Evolutionary conservation across 306 rosid genomes (phyloP).

Genomic region (Pyrus communis): DNA sequence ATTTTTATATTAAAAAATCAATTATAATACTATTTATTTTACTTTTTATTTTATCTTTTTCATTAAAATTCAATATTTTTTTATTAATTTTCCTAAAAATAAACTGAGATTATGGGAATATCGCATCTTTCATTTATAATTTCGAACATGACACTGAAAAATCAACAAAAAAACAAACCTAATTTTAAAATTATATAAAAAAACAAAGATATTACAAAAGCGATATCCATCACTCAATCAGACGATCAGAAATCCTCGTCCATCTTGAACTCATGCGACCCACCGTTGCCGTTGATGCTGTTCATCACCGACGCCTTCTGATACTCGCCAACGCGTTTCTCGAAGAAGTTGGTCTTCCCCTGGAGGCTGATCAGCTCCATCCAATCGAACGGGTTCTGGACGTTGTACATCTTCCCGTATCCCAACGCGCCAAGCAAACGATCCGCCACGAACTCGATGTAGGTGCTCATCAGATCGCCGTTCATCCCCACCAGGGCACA

Average conservation of each 20-base stretch:
- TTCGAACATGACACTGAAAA: neutral
- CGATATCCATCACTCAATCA: neutral
- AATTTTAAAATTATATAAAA: neutral
- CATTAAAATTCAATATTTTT: no score
- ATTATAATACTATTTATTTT: no score
- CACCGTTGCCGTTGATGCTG: conserved; percentile 46
- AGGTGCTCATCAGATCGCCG: conserved; percentile 59
- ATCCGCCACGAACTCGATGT: conserved; percentile 83
- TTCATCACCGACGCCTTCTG: conserved; percentile 81
- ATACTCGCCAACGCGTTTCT: conserved; percentile 80
- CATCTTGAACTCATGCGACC: conserved; percentile 47
- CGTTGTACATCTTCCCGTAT: conserved; percentile 48
- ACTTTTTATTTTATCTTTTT: no score
- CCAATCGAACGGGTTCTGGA: conserved; percentile 79
- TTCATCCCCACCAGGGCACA: conserved; percentile 88
- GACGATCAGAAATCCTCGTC: conserved; percentile 51
- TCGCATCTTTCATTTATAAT: neutral
- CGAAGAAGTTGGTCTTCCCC: conserved; percentile 86
- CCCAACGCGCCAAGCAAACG: conserved; percentile 60
- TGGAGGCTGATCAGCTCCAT: conserved; percentile 92
- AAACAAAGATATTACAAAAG: neutral
- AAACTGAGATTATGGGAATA: no score
- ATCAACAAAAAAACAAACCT: neutral
- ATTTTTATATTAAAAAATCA: no score
- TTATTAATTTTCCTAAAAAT: no score